Evolutionary conservation across 257 asterid species (phyloP), one percentile per base, ranked within the genome.

Genomic region (Plantago major): DNA sequence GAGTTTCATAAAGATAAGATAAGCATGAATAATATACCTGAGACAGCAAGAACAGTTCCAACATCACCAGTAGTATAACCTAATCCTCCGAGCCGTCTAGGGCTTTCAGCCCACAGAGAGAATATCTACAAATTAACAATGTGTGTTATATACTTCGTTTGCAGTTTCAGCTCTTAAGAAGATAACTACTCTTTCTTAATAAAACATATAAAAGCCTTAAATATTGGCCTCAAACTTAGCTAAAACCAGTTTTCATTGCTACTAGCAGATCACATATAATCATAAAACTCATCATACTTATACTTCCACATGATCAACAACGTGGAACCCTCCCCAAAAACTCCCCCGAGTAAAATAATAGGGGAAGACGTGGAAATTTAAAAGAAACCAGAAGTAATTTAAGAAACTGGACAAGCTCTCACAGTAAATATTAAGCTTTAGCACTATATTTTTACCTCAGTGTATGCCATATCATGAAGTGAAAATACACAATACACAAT

Each of bases 381-480:
- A 44, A 44, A 6, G n/a, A 44, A 13, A 44, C 2, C 12, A 44
- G 9, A 44, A 44, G 40, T 33, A 44, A 6, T 44, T 10, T 3
- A 13, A 2, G n/a, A 46, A 46, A 46, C 51, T 13, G 9, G 7
- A 5, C 15, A 5, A 6, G 51, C 6, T 5, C 7, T 12, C 16
- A 46, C 7, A 46, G 18, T 5, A 6, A 46, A 46, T 12, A 11
- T 6, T 6, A 6, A 9, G 54, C 54, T n/a, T 17, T 2, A 6
- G 28, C 42, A 13, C 4, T 33, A 13, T 7, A 16, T 17, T 9
- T 22, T 14, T 84, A 90, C 96, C 96, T 90, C 96, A 10, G 82
- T 49, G 48, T 90, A 87, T 47, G 97, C 91, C 93, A 90, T 85
- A 65, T 90, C 97, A 22, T 90, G 97, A 75, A 90, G 89, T 58